Conservation (phyloP, 352 stramenopile genomes). For the Hyaloperonospora arabidopsidis region DNA sequence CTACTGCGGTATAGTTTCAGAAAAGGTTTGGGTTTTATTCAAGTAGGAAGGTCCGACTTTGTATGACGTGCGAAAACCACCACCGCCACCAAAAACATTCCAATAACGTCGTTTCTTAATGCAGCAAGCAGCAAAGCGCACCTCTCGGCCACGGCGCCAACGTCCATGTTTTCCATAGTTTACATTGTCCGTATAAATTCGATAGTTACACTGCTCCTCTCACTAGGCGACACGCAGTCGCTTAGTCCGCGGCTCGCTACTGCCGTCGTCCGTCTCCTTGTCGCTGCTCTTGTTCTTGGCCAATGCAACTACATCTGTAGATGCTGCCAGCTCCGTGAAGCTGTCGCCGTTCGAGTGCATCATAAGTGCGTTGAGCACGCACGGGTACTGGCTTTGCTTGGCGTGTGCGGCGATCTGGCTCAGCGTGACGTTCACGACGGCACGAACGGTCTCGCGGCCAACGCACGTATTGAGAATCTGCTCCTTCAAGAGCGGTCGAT, state of each 20-base stretch:
- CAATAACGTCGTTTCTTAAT: neutral
- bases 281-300: slow-evolving; percentile 34
- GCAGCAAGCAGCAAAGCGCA: slow-evolving; percentile 1
- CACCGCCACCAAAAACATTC: no score
- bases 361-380: slow-evolving; percentile 76
- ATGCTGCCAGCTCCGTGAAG: slow-evolving; percentile 31
- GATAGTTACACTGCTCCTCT: slow-evolving; percentile 13
- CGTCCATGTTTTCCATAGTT: slow-evolving; percentile 24
- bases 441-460: slow-evolving; percentile 50
- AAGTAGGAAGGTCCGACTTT: no score
- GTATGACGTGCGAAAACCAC: no score
- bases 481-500: slow-evolving; percentile 44
- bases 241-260: slow-evolving; percentile 19
- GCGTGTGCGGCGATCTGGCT: slow-evolving; percentile 47
- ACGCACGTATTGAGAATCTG: slow-evolving; percentile 52
- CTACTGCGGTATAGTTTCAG: no score
- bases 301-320: slow-evolving; percentile 25
- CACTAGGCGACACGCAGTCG: slow-evolving; percentile 24
- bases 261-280: slow-evolving; percentile 15
- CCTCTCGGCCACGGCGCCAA: slow-evolving; percentile 10
- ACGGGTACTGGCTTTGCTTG: slow-evolving; percentile 65
- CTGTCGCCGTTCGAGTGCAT: slow-evolving; percentile 66
- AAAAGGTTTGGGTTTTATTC: no score
- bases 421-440: slow-evolving; percentile 76
- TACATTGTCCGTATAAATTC: slow-evolving; percentile 24